phyloP scores from a whole-genome alignment of 1,139 yeast genomes.

The Taphrina wiesneri region DNA sequence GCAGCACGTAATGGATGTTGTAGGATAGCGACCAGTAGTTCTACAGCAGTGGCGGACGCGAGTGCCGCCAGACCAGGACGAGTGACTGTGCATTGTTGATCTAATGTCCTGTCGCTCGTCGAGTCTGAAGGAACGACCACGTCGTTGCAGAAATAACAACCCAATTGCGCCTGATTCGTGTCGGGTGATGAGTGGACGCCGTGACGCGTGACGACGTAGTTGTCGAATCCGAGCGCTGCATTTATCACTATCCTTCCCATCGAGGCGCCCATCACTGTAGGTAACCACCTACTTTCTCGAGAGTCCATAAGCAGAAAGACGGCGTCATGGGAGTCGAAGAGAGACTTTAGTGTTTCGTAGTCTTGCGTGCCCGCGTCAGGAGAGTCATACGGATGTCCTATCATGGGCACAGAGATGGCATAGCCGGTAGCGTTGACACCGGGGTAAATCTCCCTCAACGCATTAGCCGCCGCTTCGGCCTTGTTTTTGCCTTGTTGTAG shows the following conservation, averaged over 20 bases:
- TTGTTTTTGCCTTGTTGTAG: constrained; percentile 69
- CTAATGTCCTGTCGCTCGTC: constrained; percentile 72
- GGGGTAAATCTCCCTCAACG: constrained; percentile 74
- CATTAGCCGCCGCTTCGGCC: constrained; percentile 73
- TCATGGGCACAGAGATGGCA: constrained; percentile 83
- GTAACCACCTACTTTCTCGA: constrained; percentile 94
- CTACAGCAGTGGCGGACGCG: constrained; percentile 87
- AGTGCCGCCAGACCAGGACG: constrained; percentile 91
- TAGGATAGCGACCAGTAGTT: constrained; percentile 68
- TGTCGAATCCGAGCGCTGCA: constrained; percentile 93
- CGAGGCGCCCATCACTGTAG: constrained; percentile 74
- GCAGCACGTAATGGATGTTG: constrained; percentile 61
- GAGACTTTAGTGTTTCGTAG: constrained; percentile 54
- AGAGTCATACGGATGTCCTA: constrained; percentile 68
- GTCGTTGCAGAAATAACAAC: constrained; percentile 95
- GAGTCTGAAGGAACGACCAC: constrained; percentile 85
- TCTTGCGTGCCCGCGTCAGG: constrained; percentile 55
- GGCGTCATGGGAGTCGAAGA: constrained; percentile 72
- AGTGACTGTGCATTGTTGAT: constrained; percentile 98
- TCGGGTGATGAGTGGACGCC: constrained; percentile 51
- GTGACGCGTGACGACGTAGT: constrained; percentile 90
- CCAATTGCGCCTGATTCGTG: constrained; percentile 49
- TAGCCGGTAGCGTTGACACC: constrained; percentile 65
- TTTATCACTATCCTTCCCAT: constrained; percentile 73
- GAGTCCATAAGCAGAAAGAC: constrained; percentile 86